phyloP scores from a whole-genome alignment of 306 rosid species.

The Glycyrrhiza uralensis region DNA sequence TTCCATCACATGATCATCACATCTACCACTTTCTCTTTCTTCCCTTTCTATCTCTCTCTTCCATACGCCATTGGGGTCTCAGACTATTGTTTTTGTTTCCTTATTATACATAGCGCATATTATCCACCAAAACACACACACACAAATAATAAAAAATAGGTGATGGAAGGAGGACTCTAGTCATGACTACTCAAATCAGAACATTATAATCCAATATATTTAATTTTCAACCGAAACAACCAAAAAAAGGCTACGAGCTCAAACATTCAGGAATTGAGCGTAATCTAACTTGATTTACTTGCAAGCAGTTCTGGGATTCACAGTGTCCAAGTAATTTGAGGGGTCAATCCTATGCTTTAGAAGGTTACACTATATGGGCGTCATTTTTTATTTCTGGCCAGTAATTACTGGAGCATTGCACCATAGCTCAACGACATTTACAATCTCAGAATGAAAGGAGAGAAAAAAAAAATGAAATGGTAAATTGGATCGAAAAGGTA shows the following conservation, averaged over 20 bases:
- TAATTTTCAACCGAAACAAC: background rate
- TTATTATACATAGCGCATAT: too few relatives aligned
- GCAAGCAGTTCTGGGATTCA: background rate
- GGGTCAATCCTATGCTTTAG: background rate
- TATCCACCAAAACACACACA: too few relatives aligned
- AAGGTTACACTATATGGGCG: background rate
- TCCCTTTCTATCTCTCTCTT: too few relatives aligned
- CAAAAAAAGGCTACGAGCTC: background rate
- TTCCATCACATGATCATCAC: background rate
- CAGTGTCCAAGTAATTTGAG: background rate
- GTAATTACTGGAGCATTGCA: background rate
- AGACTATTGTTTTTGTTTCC: too few relatives aligned
- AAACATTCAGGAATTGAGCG: background rate
- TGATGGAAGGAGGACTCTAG: too few relatives aligned
- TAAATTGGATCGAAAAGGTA: background rate
- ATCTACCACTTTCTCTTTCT: background rate
- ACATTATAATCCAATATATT: background rate
- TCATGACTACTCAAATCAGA: background rate
- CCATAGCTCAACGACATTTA: background rate
- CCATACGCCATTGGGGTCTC: too few relatives aligned
- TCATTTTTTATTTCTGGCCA: background rate
- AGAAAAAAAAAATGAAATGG: background rate
- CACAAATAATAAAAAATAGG: too few relatives aligned
- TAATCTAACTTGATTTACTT: constrained; percentile 2
- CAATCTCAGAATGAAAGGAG: background rate